phyloP scores from a whole-genome alignment of 2,329 filamentous ascomycete species.

The Microcera coccophila region DNA sequence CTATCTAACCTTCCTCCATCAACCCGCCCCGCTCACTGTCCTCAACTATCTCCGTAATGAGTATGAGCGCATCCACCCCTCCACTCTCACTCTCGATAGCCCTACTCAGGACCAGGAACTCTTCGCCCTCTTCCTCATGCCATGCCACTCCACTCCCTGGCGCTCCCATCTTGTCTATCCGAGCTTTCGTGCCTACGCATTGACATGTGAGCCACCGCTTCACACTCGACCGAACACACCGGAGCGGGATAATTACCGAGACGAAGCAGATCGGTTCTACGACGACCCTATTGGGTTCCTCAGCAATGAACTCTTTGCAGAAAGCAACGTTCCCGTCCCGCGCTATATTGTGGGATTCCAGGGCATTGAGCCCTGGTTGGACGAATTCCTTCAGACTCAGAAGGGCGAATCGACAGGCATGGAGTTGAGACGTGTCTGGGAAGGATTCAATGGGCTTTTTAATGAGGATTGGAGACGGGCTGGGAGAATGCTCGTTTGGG shows the following conservation, averaged over 20 bases:
- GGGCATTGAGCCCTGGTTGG: constrained; percentile 48
- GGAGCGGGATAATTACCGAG: constrained; percentile 67
- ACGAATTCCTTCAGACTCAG: constrained; percentile 41
- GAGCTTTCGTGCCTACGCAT: constrained; percentile 70
- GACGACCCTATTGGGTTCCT: constrained; percentile 58
- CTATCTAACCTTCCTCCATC: constrained; percentile 74
- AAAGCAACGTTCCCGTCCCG: constrained; percentile 35
- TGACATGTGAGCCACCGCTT: constrained; percentile 87
- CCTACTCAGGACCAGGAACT: constrained; percentile 39
- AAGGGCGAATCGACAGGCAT: constrained; percentile 41
- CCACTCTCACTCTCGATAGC: constrained; percentile 25
- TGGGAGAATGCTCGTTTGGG: constrained; percentile 59
- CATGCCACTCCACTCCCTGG: constrained; percentile 96
- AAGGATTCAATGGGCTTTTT: constrained; percentile 57
- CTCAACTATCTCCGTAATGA: constrained; percentile 70
- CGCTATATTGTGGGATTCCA: constrained; percentile 60
- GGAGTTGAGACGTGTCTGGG: constrained; percentile 48
- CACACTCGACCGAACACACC: constrained; percentile 54
- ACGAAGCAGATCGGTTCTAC: constrained; percentile 93
- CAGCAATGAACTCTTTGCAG: constrained; percentile 45
- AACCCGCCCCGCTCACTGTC: constrained; percentile 73
- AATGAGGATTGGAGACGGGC: constrained; percentile 57
- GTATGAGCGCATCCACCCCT: constrained; percentile 57
- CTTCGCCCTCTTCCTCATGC: constrained; percentile 81
- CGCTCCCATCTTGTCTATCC: constrained; percentile 79